Conservation (phyloP, 352 stramenopile species). For the Pythium brachiatum region DNA sequence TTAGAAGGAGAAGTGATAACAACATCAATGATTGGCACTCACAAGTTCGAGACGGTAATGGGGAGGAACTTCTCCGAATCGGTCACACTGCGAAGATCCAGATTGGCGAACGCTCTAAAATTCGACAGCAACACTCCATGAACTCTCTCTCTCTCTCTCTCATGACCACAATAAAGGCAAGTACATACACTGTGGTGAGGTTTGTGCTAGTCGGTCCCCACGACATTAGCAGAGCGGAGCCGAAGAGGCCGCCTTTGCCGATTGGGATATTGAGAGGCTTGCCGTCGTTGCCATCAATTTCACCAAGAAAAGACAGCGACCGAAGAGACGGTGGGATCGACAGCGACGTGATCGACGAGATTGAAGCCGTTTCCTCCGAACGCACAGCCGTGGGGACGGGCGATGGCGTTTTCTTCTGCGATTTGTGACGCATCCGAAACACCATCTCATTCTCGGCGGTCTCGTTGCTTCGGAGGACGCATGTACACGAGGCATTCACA, state of each 20-base stretch:
- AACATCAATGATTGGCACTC: not conserved
- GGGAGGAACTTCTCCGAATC: not conserved
- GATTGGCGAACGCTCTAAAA: not conserved
- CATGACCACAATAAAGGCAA: no score
- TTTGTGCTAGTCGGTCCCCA: not conserved
- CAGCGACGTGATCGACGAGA: not conserved
- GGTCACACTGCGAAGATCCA: not conserved
- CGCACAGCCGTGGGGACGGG: not conserved
- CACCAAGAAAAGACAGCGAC: not conserved
- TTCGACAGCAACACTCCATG: not conserved
- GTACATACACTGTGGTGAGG: constrained; percentile 9
- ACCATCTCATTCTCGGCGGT: constrained; percentile 30
- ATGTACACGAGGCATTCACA: constrained; percentile 54
- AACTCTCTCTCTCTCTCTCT: no score
- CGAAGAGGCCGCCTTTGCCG: not conserved
- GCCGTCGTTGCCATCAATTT: not conserved
- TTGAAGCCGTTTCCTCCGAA: not conserved
- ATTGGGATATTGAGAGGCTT: not conserved
- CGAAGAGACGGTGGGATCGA: not conserved
- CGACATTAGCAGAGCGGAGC: not conserved
- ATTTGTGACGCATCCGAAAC: not conserved
- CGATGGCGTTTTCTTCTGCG: no score
- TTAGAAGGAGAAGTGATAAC: not conserved
- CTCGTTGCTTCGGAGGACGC: constrained; percentile 25
- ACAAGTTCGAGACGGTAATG: not conserved